Evolutionary conservation across 352 stramenopile species (phyloP).

Genomic region (Phytopythium helicoides): DNA sequence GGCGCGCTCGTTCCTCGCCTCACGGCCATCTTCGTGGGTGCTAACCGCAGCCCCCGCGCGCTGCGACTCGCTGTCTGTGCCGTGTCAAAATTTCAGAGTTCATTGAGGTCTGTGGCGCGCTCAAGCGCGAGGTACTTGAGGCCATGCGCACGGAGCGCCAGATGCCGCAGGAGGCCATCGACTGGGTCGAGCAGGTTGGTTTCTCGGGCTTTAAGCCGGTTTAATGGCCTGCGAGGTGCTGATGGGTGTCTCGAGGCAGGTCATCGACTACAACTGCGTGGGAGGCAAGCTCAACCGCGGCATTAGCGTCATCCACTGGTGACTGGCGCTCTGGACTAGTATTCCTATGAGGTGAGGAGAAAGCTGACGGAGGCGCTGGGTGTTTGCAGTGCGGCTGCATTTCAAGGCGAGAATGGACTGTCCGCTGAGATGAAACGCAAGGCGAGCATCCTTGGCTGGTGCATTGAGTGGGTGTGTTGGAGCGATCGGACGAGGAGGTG

Average conservation of each 20-base stretch:
- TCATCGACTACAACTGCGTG: slow-evolving; percentile 96
- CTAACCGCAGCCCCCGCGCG: no score
- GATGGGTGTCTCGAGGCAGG: slow-evolving; percentile 18
- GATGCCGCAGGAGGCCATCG: slow-evolving; percentile 75
- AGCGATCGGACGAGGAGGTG: not conserved
- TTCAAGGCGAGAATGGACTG: slow-evolving; percentile 43
- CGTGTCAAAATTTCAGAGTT: slow-evolving; percentile 60
- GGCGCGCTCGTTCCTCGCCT: not conserved
- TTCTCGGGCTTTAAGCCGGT: not conserved
- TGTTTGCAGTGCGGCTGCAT: slow-evolving; percentile 48
- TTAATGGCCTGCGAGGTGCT: not conserved
- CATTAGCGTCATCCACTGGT: slow-evolving; percentile 94
- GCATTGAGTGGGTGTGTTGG: slow-evolving; percentile 93
- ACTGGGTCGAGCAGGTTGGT: slow-evolving; percentile 66
- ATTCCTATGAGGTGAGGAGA: not conserved
- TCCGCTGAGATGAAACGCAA: slow-evolving; percentile 73
- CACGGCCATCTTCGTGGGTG: not conserved
- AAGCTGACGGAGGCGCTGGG: slow-evolving; percentile 2
- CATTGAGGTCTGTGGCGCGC: slow-evolving; percentile 59
- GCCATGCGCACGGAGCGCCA: slow-evolving; percentile 56
- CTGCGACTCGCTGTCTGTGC: no score
- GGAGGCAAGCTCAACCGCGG: slow-evolving; percentile 98
- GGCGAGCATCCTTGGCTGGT: slow-evolving; percentile 96
- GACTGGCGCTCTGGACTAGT: not conserved
- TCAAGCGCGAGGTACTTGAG: slow-evolving; percentile 80